Base-by-base conservation (phyloP, 345 rosid genomes). In the Garcia nutans region DNA sequence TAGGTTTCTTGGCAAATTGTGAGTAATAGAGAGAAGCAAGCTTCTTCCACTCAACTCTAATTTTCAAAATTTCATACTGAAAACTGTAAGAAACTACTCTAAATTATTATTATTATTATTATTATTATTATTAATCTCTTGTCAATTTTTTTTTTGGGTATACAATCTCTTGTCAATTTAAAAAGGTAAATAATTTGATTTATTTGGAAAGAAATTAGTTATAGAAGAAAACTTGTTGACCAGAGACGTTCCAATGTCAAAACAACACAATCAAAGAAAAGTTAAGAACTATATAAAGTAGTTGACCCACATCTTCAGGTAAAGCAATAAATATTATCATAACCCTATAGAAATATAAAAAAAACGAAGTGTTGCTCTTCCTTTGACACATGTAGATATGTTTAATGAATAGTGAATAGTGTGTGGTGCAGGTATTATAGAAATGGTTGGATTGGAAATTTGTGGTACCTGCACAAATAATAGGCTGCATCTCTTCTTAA, bases 301-400 rank as follows among this genome's bases (percentile, higher is more conserved):
- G 85, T 42, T 82, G 73, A 76, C 79, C 85, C 76, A 74, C 57
- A 73, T 68, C 26, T 10, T 0, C 16, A 0, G 3, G 58, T 15
- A 54, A 54, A n/a, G n/a, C n/a, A n/a, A n/a, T n/a, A n/a, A n/a
- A n/a, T n/a, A n/a, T n/a, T 52, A 52, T 52, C 20, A 52, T 52
- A 52, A 52, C 56, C 56, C 56, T 13, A 15, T 12, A 52, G 1
- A 52, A 0, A 52, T 15, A 13, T 44, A 44, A 6, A 44, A 7
- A 45, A 8, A 11, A 1, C 10, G 1, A 47, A 47, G 13, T 10
- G 12, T 8, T 47, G 13, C 50, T 59, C 3, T 61, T 4, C 66
- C 28, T 6, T 28, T 13, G 41, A 23, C 66, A 62, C 37, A 0
- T 37, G 22, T 0, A 12, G 26, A 16, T 13, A 5, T 54, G 65